These are phyloP conservation scores for Oxyria digyna DNA, from an alignment of 148 eudicot genomes.

Conservation along the genomic window DNA sequence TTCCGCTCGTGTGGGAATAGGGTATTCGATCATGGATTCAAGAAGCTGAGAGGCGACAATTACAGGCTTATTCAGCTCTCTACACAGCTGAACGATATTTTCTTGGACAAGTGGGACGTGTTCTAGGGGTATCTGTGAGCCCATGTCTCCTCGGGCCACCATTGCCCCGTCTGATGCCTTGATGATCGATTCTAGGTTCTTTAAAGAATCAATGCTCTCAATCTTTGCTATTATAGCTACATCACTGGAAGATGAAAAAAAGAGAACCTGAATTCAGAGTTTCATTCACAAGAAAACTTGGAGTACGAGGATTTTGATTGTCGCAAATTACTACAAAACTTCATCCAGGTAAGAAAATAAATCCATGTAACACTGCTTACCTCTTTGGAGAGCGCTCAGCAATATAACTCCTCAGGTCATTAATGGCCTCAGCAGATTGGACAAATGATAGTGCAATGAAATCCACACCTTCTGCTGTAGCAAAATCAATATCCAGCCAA, in stretches of 20 bases:
- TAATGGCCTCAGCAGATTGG: conserved; percentile 86
- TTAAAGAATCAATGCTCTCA: conserved; percentile 87
- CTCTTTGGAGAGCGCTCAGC: conserved; percentile 63
- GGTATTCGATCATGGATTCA: conserved; percentile 98
- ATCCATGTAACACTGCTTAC: background rate
- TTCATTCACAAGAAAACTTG: background rate
- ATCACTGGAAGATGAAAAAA: conserved; percentile 37
- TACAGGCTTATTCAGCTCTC: conserved; percentile 75
- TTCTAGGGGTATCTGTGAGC: conserved; percentile 93
- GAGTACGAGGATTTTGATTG: background rate
- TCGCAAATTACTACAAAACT: too few relatives aligned
- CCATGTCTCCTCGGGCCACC: conserved; percentile 99
- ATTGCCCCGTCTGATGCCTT: conserved; percentile 87
- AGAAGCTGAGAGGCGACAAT: conserved; percentile 95
- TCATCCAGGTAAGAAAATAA: too few relatives aligned
- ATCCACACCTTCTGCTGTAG: conserved; percentile 88
- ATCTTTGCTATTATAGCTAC: conserved; percentile 85
- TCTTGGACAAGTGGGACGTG: conserved; percentile 92
- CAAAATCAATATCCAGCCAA: conserved; percentile 97
- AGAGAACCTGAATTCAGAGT: too few relatives aligned
- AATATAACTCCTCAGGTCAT: conserved; percentile 79
- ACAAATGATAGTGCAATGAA: conserved; percentile 92
- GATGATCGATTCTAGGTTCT: conserved; percentile 80
- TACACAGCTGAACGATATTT: conserved; percentile 69
- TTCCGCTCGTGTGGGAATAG: conserved; percentile 95